phyloP scores from a whole-genome alignment of 2,329 filamentous ascomycete species.

The Colletotrichum horii region DNA sequence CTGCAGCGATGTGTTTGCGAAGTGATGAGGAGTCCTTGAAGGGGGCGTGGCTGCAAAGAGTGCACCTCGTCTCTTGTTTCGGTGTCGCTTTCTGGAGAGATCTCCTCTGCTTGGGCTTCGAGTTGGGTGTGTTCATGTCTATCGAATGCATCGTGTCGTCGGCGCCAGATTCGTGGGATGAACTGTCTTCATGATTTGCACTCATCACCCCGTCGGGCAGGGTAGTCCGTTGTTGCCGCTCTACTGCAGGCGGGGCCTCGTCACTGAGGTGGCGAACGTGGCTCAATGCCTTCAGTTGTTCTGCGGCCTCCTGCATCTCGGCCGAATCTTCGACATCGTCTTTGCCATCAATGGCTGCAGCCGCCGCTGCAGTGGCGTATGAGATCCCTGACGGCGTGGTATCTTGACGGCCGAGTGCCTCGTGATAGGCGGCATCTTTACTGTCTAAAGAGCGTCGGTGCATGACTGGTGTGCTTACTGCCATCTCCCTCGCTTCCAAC shows the following conservation, averaged over 20 bases:
- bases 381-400: background rate
- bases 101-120: constrained; percentile 49
- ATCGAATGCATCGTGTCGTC: constrained; percentile 43
- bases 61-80: constrained; percentile 67
- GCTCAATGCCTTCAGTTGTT: constrained; percentile 69
- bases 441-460: constrained; percentile 22
- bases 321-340: constrained; percentile 66
- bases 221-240: constrained; percentile 39
- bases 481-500: constrained; percentile 56
- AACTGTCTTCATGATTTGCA: constrained; percentile 44
- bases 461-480: constrained; percentile 39
- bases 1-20: constrained; percentile 70
- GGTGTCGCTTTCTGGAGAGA: constrained; percentile 51
- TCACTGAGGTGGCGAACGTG: constrained; percentile 57
- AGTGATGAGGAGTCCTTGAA: constrained; percentile 72
- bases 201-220: constrained; percentile 42
- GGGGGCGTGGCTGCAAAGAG: constrained; percentile 65
- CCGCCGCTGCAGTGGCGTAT: constrained; percentile 14
- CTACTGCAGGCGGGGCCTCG: constrained; percentile 28
- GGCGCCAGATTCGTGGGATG: constrained; percentile 42
- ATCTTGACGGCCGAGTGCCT: constrained; percentile 9
- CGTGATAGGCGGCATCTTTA: constrained; percentile 17
- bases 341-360: constrained; percentile 38
- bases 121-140: constrained; percentile 38
- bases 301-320: constrained; percentile 72